A percentile compares a stretch with the other conserved stretches of the same genome.
phyloP scores from a whole-genome alignment of 352 stramenopile species.

The Plasmopara viticola region DNA sequence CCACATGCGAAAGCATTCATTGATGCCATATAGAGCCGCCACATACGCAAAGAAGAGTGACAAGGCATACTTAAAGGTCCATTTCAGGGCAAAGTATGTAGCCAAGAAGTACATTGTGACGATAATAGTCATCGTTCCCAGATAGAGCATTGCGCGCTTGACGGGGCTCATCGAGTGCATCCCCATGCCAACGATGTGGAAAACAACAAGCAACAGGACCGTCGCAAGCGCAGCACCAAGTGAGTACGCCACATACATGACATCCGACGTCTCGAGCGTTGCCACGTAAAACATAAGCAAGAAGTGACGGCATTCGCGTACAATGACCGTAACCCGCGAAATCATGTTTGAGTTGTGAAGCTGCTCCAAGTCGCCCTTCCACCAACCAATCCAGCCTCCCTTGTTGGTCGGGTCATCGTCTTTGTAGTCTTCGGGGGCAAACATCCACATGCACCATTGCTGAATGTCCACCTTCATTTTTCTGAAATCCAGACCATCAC shows the following conservation, averaged over 20 bases:
- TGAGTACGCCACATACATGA: slow-evolving; percentile 45
- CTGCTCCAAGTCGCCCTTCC: slow-evolving; percentile 58
- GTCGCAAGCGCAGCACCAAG: slow-evolving; percentile 47
- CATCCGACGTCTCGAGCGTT: slow-evolving; percentile 39
- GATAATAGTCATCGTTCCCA: slow-evolving; percentile 22
- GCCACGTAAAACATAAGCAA: slow-evolving; percentile 69
- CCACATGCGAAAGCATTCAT: slow-evolving; percentile 69
- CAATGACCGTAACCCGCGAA: slow-evolving; percentile 54
- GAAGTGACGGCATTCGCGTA: slow-evolving; percentile 70
- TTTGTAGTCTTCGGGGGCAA: slow-evolving; percentile 50
- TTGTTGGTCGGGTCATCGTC: slow-evolving; percentile 56
- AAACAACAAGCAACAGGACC: slow-evolving; percentile 40
- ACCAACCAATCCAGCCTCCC: slow-evolving; percentile 72
- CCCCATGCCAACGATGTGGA: slow-evolving; percentile 35
- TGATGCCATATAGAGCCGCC: slow-evolving; percentile 59
- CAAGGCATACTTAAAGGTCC: slow-evolving; percentile 34
- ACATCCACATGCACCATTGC: slow-evolving; percentile 70
- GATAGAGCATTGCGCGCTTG: slow-evolving; percentile 43
- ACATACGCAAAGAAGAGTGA: slow-evolving; percentile 63
- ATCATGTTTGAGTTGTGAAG: slow-evolving; percentile 64
- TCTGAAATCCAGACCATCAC: slow-evolving; percentile 62
- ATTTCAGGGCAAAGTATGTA: slow-evolving; percentile 34
- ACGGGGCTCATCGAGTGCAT: slow-evolving; percentile 39
- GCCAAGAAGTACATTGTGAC: slow-evolving; percentile 47
- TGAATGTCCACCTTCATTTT: slow-evolving; percentile 70